A percentile compares a stretch with the other conserved stretches of the same genome.
Conservation (phyloP, 176 grass and related monocot genomes). For the barley (Hordeum vulgare) region MorexV3_pseudomolecules_assembly NC_058520.1:536792094-536792593, state of each 20-base stretch:
- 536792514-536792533: conserved; percentile 1
- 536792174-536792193: background rate
- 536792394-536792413: background rate
- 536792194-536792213: background rate
- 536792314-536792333: background rate
- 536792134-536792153: background rate
- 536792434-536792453: no score
- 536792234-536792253: conserved; percentile 2
- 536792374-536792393: conserved; percentile 16
- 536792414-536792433: no score
- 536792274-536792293: background rate
- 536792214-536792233: background rate
- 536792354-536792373: conserved; percentile 5
- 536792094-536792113: conserved; percentile 2
- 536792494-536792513: background rate
- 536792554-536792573: background rate
- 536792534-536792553: no score
- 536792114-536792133: background rate
- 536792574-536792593: background rate
- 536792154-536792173: background rate
- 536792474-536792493: background rate
- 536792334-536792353: background rate
- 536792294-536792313: background rate
- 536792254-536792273: conserved; percentile 4
- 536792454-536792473: background rate